Conservation (phyloP, 2,329 filamentous ascomycete genomes). For the Triangularia setosa region DNA sequence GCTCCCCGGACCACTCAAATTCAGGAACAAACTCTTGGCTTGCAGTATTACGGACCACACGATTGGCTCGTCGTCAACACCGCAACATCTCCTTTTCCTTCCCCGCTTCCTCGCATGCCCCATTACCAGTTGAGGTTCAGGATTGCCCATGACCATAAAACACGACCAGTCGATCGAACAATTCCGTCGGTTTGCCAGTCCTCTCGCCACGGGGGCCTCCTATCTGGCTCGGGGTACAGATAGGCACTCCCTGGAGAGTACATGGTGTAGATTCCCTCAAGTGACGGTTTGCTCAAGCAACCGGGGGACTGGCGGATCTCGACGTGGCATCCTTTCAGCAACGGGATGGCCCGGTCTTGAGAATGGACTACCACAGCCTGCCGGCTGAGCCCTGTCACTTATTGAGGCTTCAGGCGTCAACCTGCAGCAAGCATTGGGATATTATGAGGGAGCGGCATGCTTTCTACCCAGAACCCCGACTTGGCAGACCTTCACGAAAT, state of each 20-base stretch:
- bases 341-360: not conserved
- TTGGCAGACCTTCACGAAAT: not conserved
- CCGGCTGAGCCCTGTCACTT: not conserved
- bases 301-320: not conserved
- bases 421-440: not conserved
- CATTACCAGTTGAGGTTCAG: not conserved
- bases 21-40: conserved; percentile 1
- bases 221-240: not conserved
- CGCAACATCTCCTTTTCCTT: not conserved
- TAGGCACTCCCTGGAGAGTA: not conserved
- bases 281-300: not conserved
- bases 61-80: not conserved
- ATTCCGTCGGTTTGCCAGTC: not conserved
- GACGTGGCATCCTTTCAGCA: conserved; percentile 5
- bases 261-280: too few species aligned
- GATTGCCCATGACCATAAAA: not conserved
- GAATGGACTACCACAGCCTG: not conserved
- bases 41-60: not conserved
- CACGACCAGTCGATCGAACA: not conserved
- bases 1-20: not conserved
- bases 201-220: not conserved
- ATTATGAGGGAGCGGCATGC: too few species aligned
- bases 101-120: not conserved
- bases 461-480: not conserved
- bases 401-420: not conserved